These are phyloP conservation scores for Fusarium multiceps DNA, from an alignment of 2,329 filamentous ascomycete species.

Conservation along the genomic window DNA sequence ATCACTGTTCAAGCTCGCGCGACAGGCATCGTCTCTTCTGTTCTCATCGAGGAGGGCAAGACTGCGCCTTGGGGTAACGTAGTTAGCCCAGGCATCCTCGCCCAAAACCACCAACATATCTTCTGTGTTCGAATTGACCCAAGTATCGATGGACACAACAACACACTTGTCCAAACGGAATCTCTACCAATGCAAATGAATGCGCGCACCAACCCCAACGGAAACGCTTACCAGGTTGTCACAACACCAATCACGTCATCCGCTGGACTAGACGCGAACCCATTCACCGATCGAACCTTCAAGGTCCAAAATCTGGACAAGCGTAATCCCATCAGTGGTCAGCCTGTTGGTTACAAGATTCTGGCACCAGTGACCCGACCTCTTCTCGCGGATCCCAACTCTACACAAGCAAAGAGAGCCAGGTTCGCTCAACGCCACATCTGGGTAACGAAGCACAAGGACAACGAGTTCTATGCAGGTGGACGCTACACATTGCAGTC, in stretches of 20 bases:
- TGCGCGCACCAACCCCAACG: conserved; percentile 59
- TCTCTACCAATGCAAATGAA: conserved; percentile 58
- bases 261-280: conserved; percentile 61
- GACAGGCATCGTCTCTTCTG: conserved; percentile 72
- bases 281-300: conserved; percentile 60
- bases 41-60: conserved; percentile 68
- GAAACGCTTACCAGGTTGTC: conserved; percentile 56
- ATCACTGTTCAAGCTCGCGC: conserved; percentile 72
- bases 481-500: conserved; percentile 52
- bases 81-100: conserved; percentile 72
- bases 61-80: conserved; percentile 67
- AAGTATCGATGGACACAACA: conserved; percentile 68
- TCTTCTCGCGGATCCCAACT: conserved; percentile 55
- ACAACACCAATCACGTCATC: conserved; percentile 59
- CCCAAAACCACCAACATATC: conserved; percentile 77
- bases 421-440: conserved; percentile 58
- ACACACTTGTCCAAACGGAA: conserved; percentile 62
- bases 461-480: conserved; percentile 58
- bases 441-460: conserved; percentile 60
- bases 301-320: conserved; percentile 60
- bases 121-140: conserved; percentile 75
- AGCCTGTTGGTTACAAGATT: conserved; percentile 62
- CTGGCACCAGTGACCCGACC: conserved; percentile 54
- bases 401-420: conserved; percentile 54
- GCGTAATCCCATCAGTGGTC: conserved; percentile 57